Base-by-base conservation (phyloP, 306 rosid species). In the Sesbania bispinosa region DNA sequence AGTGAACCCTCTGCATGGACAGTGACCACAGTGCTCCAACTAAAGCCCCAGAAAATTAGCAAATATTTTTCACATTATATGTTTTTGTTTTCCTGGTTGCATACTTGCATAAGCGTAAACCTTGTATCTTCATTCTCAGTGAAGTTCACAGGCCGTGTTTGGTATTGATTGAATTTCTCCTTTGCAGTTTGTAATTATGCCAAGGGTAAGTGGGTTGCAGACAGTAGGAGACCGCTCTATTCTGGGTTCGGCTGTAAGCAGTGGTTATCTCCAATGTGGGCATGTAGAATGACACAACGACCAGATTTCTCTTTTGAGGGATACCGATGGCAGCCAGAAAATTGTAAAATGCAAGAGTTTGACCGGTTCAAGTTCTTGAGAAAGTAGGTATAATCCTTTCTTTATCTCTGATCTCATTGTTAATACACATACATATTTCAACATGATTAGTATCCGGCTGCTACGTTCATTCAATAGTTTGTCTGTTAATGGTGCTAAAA, bases 201-300 rank as follows among this genome's bases (percentile, higher is more conserved):
- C 73, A 86, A 85, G 76, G 99, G 99, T 75, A 86, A 84, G 77
- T 94, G 99, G 97, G 83, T 89, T 69, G 86, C 86, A 60, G 96
- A 91, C 76, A 82, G 73, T 54, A 69, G 61, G 64, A 75, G 88
- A 21, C 97, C 97, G 4, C 78, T 86, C 63, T 94, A 94, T 91
- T 94, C 93, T 51, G 95, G 99, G 61, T 80, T 82, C 58, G 60
- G 75, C 68, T 91, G 97, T 73, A 89, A 94, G 82, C 79, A 80
- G 67, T 94, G 97, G 97, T 81, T 94, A 71, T 89, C 97, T 53
- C 16, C 77, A 62, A 88, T 91, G 97, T 94, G 97, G 97, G 81
- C 99, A 1, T 94, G 97, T 79, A 94, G 96, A 84, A 75, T 83
- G 79, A 91, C 96, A 45, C 79, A 81, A 71, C 82, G 96, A 42